Evolutionary conservation across 2,329 filamentous ascomycete genomes (phyloP), one percentile per base, ranked within the genome.

Genomic region (Huntiella abstrusa): DNA sequence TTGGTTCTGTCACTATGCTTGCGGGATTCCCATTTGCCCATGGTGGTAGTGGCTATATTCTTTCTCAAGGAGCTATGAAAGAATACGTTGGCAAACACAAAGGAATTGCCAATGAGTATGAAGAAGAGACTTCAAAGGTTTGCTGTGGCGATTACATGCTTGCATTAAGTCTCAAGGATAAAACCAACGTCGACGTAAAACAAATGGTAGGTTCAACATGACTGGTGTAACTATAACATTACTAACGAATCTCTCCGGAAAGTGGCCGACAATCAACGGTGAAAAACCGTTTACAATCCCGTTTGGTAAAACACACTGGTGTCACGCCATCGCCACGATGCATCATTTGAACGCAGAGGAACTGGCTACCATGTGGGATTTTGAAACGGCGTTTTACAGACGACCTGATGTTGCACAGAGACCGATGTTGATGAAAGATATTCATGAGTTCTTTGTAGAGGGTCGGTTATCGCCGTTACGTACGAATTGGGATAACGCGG

Each of bases 121-220:
- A 74, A 49, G 50, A 56, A 33, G 53, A 54, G 3, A 60, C 65
- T 3, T 58, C 59, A 36, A 52, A 56, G 0, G 58, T 62, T 35
- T 72, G 68, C 53, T 75, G 68, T 50, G 71, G 71, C 3, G 71
- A 75, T 52, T 64, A 62, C 40, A 61, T 73, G 35, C 61, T 73
- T 34, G 62, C 63, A 6, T 52, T 63, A 38, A 66, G 65, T 3
- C 52, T 74, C 42, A 62, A 67, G 45, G 59, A 66, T 33, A 62
- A 60, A 22, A 58, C 66, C n/a, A 60, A 60, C 0, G 53, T 68
- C 3, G 49, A 52, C 1, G 57, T 73, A 1, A 56, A 60, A 6
- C 58, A 67, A 41, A 60, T 62, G 52, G 66, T 68, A 52, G 55
- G 64, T 60, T 11, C 19, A 33, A 4, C 17, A 16, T 12, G n/a